A percentile compares a stretch with the other conserved stretches of the same genome.
Conservation (phyloP, 2,329 filamentous ascomycete genomes). For the Penicillium brasilianum region DNA sequence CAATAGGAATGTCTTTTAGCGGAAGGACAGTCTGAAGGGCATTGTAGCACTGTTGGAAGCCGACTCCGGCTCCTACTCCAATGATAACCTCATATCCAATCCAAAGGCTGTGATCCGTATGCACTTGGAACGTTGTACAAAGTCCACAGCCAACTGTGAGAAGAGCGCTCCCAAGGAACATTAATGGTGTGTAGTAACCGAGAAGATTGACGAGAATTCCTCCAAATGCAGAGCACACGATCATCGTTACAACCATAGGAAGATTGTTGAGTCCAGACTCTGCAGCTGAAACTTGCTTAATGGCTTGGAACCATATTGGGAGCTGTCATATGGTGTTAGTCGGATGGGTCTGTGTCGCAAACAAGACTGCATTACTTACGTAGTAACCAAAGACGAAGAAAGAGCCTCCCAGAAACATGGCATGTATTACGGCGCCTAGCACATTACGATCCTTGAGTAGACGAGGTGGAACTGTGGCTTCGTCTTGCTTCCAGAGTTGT, state of each 20-base stretch:
- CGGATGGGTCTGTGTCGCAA: not conserved
- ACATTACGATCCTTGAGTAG: constrained; percentile 52
- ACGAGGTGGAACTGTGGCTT: constrained; percentile 53
- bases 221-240: constrained; percentile 39
- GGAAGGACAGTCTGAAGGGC: constrained; percentile 43
- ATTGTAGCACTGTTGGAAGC: constrained; percentile 44
- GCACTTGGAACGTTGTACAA: constrained; percentile 41
- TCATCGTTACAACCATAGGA: constrained; percentile 41
- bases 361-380: constrained; percentile 23
- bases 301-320: constrained; percentile 52
- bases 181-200: constrained; percentile 50
- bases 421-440: constrained; percentile 47
- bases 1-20: constrained; percentile 41
- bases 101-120: constrained; percentile 38
- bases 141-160: constrained; percentile 43
- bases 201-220: constrained; percentile 38
- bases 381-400: constrained; percentile 55
- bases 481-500: constrained; percentile 48
- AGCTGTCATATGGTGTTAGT: constrained; percentile 34
- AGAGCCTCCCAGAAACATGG: constrained; percentile 50
- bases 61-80: constrained; percentile 44
- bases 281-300: constrained; percentile 41
- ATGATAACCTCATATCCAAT: constrained; percentile 47
- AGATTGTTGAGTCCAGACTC: constrained; percentile 46
- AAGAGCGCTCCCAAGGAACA: constrained; percentile 39